Evolutionary conservation across 139 green algal species (phyloP).

Genomic region (Coelastrella sp.): DNA sequence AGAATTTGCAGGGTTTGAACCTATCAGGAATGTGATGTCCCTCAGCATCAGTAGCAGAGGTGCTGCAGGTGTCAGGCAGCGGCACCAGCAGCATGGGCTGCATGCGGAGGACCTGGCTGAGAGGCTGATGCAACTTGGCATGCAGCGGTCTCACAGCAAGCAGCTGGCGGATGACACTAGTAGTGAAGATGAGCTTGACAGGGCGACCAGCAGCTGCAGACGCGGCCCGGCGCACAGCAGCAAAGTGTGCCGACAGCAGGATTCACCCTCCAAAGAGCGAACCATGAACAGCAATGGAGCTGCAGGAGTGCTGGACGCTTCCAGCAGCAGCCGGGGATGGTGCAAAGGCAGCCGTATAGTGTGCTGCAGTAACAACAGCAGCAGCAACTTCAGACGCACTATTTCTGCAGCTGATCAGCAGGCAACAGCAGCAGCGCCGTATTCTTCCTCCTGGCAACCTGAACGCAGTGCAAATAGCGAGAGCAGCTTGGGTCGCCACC

Average conservation of each 20-base stretch:
- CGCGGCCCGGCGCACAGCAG: not conserved
- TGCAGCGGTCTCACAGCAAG: not conserved
- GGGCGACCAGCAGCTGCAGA: not conserved
- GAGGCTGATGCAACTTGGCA: not conserved
- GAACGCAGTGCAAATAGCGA: not conserved
- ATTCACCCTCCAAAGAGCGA: not conserved
- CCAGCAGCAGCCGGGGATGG: not conserved
- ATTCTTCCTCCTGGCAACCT: not conserved
- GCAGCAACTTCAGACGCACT: not conserved
- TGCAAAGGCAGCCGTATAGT: not conserved
- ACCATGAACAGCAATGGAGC: not conserved
- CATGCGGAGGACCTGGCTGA: not conserved
- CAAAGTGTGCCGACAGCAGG: not conserved
- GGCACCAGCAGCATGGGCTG: not conserved
- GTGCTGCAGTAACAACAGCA: not conserved
- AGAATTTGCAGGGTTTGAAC: not conserved
- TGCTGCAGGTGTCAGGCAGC: not conserved
- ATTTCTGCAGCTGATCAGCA: not conserved
- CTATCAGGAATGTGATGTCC: not conserved
- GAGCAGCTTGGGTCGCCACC: not conserved
- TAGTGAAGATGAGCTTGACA: not conserved
- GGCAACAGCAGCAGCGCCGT: not conserved
- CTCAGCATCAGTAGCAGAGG: not conserved
- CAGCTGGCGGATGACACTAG: slow-evolving; percentile 2
- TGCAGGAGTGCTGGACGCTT: not conserved